phyloP scores from a whole-genome alignment of 179 eudicot species.

The Camellia oleifera region DNA sequence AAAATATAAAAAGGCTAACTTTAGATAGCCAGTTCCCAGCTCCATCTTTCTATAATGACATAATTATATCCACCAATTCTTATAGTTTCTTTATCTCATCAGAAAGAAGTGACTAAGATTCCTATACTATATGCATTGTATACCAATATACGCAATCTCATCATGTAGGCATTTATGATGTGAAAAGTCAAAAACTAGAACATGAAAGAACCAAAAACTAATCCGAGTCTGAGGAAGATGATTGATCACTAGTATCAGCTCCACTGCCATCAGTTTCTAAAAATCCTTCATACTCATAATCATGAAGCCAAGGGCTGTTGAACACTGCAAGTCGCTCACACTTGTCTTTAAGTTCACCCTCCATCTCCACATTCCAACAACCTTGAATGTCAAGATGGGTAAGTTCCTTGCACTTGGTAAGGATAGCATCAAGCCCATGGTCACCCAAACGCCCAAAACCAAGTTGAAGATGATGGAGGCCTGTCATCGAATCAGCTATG shows the following conservation, averaged over 20 bases:
- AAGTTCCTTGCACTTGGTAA: slow-evolving; percentile 18
- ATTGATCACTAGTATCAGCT: background rate
- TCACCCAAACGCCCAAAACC: slow-evolving; percentile 20
- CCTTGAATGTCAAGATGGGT: slow-evolving; percentile 25
- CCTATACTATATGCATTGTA: background rate
- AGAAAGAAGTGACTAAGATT: background rate
- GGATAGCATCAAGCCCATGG: slow-evolving; percentile 18
- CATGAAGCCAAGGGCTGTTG: slow-evolving; percentile 20
- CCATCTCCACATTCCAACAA: slow-evolving; percentile 20
- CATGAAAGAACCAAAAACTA: background rate
- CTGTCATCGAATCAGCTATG: slow-evolving; percentile 22
- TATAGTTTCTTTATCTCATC: background rate
- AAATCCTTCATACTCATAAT: background rate
- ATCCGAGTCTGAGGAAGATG: slow-evolving; percentile 1
- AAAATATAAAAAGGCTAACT: background rate
- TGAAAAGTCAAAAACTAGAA: no score
- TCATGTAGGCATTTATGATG: no score
- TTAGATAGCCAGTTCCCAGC: background rate
- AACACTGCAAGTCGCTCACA: slow-evolving; percentile 14
- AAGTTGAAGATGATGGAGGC: slow-evolving; percentile 18
- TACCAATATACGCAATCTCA: slow-evolving; percentile 6
- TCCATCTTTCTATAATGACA: background rate
- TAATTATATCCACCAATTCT: background rate
- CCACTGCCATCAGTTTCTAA: background rate
- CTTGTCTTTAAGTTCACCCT: slow-evolving; percentile 10